phyloP scores from a whole-genome alignment of 257 asterid species.

The Coffea eugenioides region DNA sequence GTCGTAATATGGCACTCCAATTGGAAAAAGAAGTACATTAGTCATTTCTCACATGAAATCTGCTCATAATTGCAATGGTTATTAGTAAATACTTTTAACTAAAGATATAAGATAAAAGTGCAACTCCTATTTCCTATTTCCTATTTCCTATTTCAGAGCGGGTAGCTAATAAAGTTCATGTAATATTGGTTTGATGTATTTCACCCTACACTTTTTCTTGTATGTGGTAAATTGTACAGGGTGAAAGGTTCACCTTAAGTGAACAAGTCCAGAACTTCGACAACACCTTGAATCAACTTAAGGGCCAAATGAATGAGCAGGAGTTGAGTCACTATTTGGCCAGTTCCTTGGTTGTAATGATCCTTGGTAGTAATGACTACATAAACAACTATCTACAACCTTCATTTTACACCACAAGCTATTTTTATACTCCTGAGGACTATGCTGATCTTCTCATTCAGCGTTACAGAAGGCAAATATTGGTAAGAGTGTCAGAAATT shows the following conservation, averaged over 20 bases:
- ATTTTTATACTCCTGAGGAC: conserved; percentile 43
- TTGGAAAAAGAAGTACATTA: not conserved
- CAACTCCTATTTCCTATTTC: too few relatives aligned
- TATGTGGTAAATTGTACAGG: conserved; percentile 28
- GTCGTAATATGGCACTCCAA: not conserved
- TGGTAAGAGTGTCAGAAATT: conserved; percentile 27
- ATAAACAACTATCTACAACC: conserved; percentile 64
- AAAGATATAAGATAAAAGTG: too few relatives aligned
- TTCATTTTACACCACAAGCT: conserved; percentile 47
- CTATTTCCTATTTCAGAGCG: not conserved
- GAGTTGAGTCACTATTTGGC: conserved; percentile 41
- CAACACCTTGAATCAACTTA: conserved; percentile 39
- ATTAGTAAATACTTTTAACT: too few relatives aligned
- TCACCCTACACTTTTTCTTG: not conserved
- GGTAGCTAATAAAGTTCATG: not conserved
- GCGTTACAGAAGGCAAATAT: conserved; percentile 46
- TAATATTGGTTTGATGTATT: too few relatives aligned
- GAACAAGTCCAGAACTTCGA: conserved; percentile 50
- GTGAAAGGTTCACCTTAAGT: conserved; percentile 60
- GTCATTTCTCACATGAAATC: not conserved
- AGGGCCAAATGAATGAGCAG: conserved; percentile 33
- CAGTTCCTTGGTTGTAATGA: conserved; percentile 47
- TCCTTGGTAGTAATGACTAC: conserved; percentile 73
- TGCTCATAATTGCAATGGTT: too few relatives aligned
- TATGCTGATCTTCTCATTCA: conserved; percentile 61